phyloP scores from a whole-genome alignment of 306 rosid genomes.

The Dryas alaskensis region DNA sequence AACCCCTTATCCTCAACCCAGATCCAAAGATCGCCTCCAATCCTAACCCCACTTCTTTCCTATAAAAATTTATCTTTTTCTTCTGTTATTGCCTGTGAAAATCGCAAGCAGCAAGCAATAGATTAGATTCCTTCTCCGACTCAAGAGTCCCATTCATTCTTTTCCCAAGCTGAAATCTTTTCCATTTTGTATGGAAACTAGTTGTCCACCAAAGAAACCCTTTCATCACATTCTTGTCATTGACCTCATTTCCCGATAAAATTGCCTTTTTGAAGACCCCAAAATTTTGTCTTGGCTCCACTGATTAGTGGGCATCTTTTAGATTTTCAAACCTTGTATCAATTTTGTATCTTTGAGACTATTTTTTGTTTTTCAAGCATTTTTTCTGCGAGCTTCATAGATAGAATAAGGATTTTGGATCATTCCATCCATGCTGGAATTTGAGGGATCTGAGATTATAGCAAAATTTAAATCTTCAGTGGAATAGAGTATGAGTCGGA shows the following conservation, averaged over 20 bases:
- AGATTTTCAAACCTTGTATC: constrained; percentile 29
- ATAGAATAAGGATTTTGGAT: constrained; percentile 31
- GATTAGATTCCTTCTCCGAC: constrained; percentile 21
- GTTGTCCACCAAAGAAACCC: constrained; percentile 4
- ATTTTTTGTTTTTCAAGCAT: constrained; percentile 25
- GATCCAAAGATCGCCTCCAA: constrained; percentile 50
- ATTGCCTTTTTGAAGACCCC: constrained; percentile 29
- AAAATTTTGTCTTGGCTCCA: constrained; percentile 29
- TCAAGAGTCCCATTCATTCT: constrained; percentile 12
- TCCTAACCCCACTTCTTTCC: constrained; percentile 7
- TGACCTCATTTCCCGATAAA: background rate
- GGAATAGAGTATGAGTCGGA: constrained; percentile 21
- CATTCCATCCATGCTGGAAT: constrained; percentile 27
- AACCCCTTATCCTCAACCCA: constrained; percentile 26
- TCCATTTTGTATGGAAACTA: constrained; percentile 1
- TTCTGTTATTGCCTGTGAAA: constrained; percentile 5
- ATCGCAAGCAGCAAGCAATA: constrained; percentile 36
- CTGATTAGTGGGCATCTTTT: constrained; percentile 19
- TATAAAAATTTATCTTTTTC: background rate
- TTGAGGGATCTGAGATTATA: constrained; percentile 57
- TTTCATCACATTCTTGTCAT: constrained; percentile 2
- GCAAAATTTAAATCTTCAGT: constrained; percentile 6
- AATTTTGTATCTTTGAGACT: constrained; percentile 12
- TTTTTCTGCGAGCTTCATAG: constrained; percentile 20
- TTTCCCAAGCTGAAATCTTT: constrained; percentile 17